phyloP scores from a whole-genome alignment of 2,329 filamentous ascomycete species.

The Colletotrichum brevisporum region DNA sequence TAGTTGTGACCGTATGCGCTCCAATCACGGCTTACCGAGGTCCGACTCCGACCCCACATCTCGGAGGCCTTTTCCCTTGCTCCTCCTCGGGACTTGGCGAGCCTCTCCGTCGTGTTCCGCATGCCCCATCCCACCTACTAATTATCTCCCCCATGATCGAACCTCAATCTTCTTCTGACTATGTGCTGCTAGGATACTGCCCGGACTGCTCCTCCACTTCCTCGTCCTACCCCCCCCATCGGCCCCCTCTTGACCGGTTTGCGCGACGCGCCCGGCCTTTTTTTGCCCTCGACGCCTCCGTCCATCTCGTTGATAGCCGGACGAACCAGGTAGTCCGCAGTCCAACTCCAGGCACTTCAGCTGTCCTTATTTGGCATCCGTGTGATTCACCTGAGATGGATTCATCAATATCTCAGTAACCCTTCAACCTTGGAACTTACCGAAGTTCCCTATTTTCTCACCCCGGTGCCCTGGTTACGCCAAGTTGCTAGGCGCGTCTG shows the following conservation, averaged over 20 bases:
- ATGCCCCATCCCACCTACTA: background rate
- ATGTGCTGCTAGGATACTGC: background rate
- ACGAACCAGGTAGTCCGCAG: conserved; percentile 4
- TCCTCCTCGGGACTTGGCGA: conserved; percentile 29
- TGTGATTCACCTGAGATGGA: background rate
- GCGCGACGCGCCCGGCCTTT: conserved; percentile 13
- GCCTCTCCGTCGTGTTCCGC: conserved; percentile 9
- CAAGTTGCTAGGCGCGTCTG: conserved; percentile 21
- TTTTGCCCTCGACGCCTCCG: background rate
- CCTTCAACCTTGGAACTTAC: background rate
- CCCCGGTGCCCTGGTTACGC: conserved; percentile 16
- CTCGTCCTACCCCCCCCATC: background rate
- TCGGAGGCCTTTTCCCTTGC: background rate
- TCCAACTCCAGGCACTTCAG: conserved; percentile 2
- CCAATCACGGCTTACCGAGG: conserved; percentile 22
- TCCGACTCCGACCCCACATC: background rate
- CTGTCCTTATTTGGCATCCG: background rate
- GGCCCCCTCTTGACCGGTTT: conserved; percentile 21
- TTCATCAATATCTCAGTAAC: background rate
- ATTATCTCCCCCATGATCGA: too few relatives aligned
- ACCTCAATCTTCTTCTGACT: background rate
- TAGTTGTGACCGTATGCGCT: conserved; percentile 19
- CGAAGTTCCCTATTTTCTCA: background rate
- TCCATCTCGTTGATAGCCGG: background rate
- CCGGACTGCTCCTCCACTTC: background rate